These are phyloP conservation scores for Pachyrhizus erosus DNA, from an alignment of 306 rosid species.

Conservation along the genomic window DNA sequence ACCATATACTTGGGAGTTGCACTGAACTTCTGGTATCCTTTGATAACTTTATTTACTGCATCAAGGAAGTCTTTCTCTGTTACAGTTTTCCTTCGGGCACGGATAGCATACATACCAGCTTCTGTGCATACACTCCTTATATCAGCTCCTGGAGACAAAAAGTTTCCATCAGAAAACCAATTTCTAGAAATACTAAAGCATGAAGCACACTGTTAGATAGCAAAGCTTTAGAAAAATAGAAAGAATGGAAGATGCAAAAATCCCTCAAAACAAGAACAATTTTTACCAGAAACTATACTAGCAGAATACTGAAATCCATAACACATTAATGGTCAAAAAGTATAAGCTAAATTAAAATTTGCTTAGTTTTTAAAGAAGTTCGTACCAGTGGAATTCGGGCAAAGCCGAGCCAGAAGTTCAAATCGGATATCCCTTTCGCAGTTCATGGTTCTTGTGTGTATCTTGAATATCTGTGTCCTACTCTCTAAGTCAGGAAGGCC, in stretches of 20 bases:
- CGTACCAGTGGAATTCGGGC: slow-evolving; percentile 97
- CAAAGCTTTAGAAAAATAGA: not conserved
- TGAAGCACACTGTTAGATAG: not conserved
- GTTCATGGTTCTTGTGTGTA: slow-evolving; percentile 97
- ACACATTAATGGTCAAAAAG: not conserved
- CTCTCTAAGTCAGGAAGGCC: slow-evolving; percentile 99
- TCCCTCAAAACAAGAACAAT: slow-evolving; percentile 9
- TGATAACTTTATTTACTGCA: slow-evolving; percentile 97
- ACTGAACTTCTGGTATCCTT: slow-evolving; percentile 98
- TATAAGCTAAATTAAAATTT: not conserved
- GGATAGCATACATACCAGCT: slow-evolving; percentile 99
- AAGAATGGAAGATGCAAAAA: not conserved
- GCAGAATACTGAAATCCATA: slow-evolving; percentile 6
- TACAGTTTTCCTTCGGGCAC: slow-evolving; percentile 96
- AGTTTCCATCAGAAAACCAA: slow-evolving; percentile 38
- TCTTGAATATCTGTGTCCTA: slow-evolving; percentile 94
- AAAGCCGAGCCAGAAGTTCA: slow-evolving; percentile 93
- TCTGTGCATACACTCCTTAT: slow-evolving; percentile 98
- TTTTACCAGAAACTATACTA: not conserved
- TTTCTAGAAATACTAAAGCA: slow-evolving; percentile 5
- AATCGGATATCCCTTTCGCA: slow-evolving; percentile 95
- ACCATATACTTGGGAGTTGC: slow-evolving; percentile 99
- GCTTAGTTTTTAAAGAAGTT: slow-evolving; percentile 13
- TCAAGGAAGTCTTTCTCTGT: slow-evolving; percentile 98
- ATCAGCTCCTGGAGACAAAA: slow-evolving; percentile 80